Percentiles rank a stretch among this genome's conserved stretches.
These are phyloP conservation scores for Phytophthora pisi DNA, from an alignment of 352 stramenopile species.

Conservation along the genomic window DNA sequence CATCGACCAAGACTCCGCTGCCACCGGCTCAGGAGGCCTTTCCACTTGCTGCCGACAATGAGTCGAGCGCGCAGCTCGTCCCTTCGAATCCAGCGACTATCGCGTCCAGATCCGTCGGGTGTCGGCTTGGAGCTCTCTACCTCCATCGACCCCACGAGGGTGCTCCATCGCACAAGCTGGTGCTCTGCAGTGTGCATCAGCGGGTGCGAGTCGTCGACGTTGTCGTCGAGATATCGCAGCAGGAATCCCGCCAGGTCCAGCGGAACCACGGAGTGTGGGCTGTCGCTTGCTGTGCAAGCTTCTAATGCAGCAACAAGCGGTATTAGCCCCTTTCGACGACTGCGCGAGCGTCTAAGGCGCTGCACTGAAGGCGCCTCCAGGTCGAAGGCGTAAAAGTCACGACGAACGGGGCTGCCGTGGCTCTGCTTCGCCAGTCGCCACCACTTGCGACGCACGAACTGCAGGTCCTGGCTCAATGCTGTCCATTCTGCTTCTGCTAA, in stretches of 20 bases:
- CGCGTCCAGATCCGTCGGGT: slow-evolving; percentile 1
- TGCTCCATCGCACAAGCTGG: slow-evolving; percentile 23
- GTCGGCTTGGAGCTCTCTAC: slow-evolving; percentile 6
- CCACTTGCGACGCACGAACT: slow-evolving; percentile 14
- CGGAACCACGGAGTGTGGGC: slow-evolving; percentile 12
- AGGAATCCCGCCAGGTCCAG: slow-evolving; percentile 25
- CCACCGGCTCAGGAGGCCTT: slow-evolving; percentile 4
- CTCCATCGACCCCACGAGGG: slow-evolving; percentile 13
- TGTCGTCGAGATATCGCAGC: slow-evolving; percentile 22
- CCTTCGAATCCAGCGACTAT: slow-evolving; percentile 22
- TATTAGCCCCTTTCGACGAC: slow-evolving; percentile 20
- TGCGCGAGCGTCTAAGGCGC: slow-evolving; percentile 17
- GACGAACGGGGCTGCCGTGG: slow-evolving; percentile 3
- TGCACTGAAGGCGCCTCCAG: slow-evolving; percentile 24
- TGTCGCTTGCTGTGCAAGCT: slow-evolving; percentile 16
- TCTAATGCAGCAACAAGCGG: slow-evolving; percentile 25
- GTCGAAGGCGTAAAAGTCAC: slow-evolving; percentile 13
- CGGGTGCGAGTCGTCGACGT: slow-evolving; percentile 9
- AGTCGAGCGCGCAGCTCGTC: slow-evolving; percentile 27
- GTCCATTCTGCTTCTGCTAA: slow-evolving; percentile 27
- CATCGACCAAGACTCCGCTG: slow-evolving; percentile 10
- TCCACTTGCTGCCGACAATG: slow-evolving; percentile 12
- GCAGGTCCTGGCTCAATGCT: slow-evolving; percentile 20
- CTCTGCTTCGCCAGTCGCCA: slow-evolving; percentile 7
- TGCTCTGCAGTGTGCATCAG: slow-evolving; percentile 22